Evolutionary conservation across 192 early-diverging fungal species (phyloP).

Genomic region (Coemansia sp.): DNA sequence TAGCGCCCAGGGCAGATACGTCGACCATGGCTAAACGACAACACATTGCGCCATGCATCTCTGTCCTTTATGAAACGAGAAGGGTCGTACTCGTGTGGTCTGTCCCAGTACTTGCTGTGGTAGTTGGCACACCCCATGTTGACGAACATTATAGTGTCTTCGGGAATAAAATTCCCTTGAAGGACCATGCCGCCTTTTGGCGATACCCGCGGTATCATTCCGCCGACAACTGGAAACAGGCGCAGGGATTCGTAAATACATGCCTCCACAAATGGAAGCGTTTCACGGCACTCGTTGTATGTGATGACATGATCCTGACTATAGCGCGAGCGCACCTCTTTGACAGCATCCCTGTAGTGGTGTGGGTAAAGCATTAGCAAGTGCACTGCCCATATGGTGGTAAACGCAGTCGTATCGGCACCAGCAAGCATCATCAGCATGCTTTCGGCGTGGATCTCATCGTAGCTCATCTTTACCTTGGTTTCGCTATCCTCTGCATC

Average conservation of each 20-base stretch:
- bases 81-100: slow-evolving; percentile 20
- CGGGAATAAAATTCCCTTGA: slow-evolving; percentile 27
- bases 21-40: slow-evolving; percentile 31
- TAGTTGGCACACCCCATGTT: slow-evolving; percentile 18
- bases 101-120: slow-evolving; percentile 18
- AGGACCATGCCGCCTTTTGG: slow-evolving; percentile 29
- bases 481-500: slow-evolving; percentile 37
- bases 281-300: slow-evolving; percentile 24
- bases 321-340: slow-evolving; percentile 26
- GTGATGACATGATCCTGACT: slow-evolving; percentile 20
- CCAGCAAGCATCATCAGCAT: slow-evolving; percentile 27
- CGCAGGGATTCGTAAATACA: slow-evolving; percentile 36
- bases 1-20: slow-evolving; percentile 32
- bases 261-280: slow-evolving; percentile 34
- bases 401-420: slow-evolving; percentile 21
- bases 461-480: slow-evolving; percentile 19
- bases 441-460: slow-evolving; percentile 31
- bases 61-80: slow-evolving; percentile 16
- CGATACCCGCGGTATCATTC: slow-evolving; percentile 22
- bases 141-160: slow-evolving; percentile 16
- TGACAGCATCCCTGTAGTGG: slow-evolving; percentile 7
- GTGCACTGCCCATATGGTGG: slow-evolving; percentile 29
- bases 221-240: slow-evolving; percentile 19
- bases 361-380: slow-evolving; percentile 27
- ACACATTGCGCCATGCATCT: slow-evolving; percentile 8